Evolutionary conservation across 1,139 yeast genomes (phyloP), one percentile per base, ranked within the genome.

Genomic region (Taphrina sp.): DNA sequence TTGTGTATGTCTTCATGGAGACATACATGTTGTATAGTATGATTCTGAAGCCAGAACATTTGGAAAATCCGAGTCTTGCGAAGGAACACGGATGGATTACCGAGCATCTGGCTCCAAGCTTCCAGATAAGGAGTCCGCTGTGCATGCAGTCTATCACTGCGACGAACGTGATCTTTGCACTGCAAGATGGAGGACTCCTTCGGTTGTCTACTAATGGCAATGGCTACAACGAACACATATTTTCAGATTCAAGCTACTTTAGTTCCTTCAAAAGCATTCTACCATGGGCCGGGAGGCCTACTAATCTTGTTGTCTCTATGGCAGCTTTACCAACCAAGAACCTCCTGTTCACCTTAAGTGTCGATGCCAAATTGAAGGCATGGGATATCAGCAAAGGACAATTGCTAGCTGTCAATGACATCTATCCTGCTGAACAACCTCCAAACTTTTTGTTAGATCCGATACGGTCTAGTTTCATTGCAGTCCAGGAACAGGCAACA

Each of bases 141-240:
- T 57, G 44, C 28, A 45, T 57, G 43, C 36, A 52, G 26, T 51
- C 57, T 12, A 29, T 57, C 17, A 33, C 45, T 10, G 44, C 59
- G 14, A 41, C 41, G 7, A 44, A 24, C 31, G 42, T 57, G 16
- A 31, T 57, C 28, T 53, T 57, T 23, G 20, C 59, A 12, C 43
- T 57, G 7, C 45, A 57, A 26, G 58, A 57, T 33, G 59, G 59
- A 12, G 58, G 58, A 1, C 33, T 57, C 17, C 26, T 57, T 35
- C 49, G 53, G 16, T 43, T 57, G n/a, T 22, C 45, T 22, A 29
- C 39, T 26, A 54, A 44, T 37, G 54, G 53, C 20, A 42, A 37
- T 16, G 59, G 51, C 29, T 57, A 46, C 34, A 44, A 38, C 16
- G 59, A 57, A 38, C 52, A 46, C 33, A 47, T 55, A 16, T 56